These are phyloP conservation scores for Pichia sp. DNA, from an alignment of 1,139 yeast species.

Conservation along the genomic window DNA sequence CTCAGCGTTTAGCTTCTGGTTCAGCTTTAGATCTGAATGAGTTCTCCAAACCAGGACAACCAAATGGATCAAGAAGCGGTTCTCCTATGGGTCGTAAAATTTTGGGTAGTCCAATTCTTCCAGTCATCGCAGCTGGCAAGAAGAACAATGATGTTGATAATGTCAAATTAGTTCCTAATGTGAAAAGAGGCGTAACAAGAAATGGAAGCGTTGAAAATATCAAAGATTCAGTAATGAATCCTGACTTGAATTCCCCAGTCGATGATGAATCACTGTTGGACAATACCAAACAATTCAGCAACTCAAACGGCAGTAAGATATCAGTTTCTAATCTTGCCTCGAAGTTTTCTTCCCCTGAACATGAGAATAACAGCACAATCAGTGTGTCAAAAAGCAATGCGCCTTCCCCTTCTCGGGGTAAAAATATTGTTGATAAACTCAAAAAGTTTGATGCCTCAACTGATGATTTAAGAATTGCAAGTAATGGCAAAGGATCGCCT, in stretches of 20 bases:
- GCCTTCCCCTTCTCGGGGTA: constrained; percentile 22
- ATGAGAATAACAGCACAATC: neutral
- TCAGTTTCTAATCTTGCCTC: constrained; percentile 17
- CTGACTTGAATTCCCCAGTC: neutral
- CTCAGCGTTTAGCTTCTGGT: constrained; percentile 37
- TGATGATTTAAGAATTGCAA: constrained; percentile 7
- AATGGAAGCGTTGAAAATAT: neutral
- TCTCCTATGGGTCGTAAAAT: constrained; percentile 14
- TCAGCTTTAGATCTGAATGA: constrained; percentile 7
- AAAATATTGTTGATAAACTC: constrained; percentile 25
- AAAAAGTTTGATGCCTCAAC: constrained; percentile 22
- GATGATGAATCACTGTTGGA: neutral
- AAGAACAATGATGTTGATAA: neutral
- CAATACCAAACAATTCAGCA: neutral
- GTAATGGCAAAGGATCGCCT: neutral
- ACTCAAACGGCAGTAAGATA: neutral
- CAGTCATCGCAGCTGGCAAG: constrained; percentile 12
- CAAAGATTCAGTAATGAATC: neutral
- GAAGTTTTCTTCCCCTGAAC: constrained; percentile 16
- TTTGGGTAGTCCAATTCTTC: constrained; percentile 12
- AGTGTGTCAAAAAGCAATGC: constrained; percentile 4
- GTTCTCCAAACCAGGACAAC: constrained; percentile 4
- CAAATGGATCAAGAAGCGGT: constrained; percentile 9
- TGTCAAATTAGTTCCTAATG: neutral
- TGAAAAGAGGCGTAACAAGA: neutral